A percentile compares a stretch with the other conserved stretches of the same genome.
phyloP scores from a whole-genome alignment of 1,284 basidiomycete species.

The Crepidotus sp. region DNA sequence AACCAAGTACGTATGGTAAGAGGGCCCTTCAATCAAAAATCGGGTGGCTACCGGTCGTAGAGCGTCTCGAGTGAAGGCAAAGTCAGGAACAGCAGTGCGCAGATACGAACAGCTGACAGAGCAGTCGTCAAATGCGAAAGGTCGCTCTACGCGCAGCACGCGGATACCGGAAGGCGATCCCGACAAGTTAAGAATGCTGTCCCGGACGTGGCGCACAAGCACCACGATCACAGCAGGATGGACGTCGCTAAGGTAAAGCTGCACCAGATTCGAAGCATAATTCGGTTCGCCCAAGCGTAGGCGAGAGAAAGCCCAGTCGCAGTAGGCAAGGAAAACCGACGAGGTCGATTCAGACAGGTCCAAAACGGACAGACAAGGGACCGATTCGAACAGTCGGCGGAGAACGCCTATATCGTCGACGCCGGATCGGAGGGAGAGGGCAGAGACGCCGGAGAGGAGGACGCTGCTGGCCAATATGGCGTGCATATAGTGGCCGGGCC shows the following conservation, averaged over 20 bases:
- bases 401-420: neutral
- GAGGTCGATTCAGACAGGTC: neutral
- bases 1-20: too few species aligned
- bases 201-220: neutral
- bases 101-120: neutral
- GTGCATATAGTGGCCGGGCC: too few species aligned
- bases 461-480: too few species aligned
- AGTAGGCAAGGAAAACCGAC: neutral
- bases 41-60: too few species aligned
- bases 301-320: neutral
- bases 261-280: neutral
- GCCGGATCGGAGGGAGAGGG: too few species aligned
- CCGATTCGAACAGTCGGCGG: neutral
- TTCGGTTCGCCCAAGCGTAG: neutral
- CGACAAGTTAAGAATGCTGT: neutral
- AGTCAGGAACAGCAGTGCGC: neutral
- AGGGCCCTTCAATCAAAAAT: too few species aligned
- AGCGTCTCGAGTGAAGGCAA: neutral
- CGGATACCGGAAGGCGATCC: neutral
- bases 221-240: neutral
- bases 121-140: neutral
- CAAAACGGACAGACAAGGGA: neutral
- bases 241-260: neutral
- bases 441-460: too few species aligned
- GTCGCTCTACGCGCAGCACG: neutral